Evolutionary conservation across 192 early-diverging fungal genomes (phyloP), one percentile per base, ranked within the genome.

Genomic region (Coemansia sp.): DNA sequence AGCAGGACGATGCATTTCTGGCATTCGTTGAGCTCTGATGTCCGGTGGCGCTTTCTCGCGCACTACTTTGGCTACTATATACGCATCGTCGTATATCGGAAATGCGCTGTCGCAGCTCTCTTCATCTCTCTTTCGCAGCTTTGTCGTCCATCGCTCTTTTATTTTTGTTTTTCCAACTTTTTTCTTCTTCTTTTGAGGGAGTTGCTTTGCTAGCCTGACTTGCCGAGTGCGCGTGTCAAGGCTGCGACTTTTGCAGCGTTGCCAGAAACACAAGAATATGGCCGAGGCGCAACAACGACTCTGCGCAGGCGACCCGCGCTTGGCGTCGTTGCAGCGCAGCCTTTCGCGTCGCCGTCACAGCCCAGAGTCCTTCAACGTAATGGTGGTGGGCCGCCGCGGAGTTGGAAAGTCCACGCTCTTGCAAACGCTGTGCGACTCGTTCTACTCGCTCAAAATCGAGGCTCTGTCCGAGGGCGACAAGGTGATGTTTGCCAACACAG

Each of bases 331-430:
- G 47, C 60, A 60, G 45, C 71, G 64, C 24, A 56, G 37, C 22
- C 67, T 82, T 37, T 73, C 79, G 1, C 54, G 38, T 36, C 66
- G 64, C 5, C 79, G 61, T 29, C 59, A 73, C 14, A 40, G 67
- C 17, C 67, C 65, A 17, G 79, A 76, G 61, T 49, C 79, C 12
- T 70, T 82, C 64, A 82, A 82, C 54, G 35, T 76, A 17, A 65
- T 82, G 64, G 74, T 82, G 10, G 79, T 58, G 17, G 79, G 79
- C 6, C 62, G 61, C 11, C 64, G 70, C 22, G 79, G 79, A 12
- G 91, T 92, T 1, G 92, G 92, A 24, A 94, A 94, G 60, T 94
- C 92, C 0, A 89, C 87, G 8, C 76, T 94, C 35, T 62, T 94
- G 4, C 92, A 94, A 63, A 86, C 86, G 1, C 42, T 93, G 22